Conservation (phyloP, 306 rosid genomes). For the Echinosophora koreensis region DNA sequence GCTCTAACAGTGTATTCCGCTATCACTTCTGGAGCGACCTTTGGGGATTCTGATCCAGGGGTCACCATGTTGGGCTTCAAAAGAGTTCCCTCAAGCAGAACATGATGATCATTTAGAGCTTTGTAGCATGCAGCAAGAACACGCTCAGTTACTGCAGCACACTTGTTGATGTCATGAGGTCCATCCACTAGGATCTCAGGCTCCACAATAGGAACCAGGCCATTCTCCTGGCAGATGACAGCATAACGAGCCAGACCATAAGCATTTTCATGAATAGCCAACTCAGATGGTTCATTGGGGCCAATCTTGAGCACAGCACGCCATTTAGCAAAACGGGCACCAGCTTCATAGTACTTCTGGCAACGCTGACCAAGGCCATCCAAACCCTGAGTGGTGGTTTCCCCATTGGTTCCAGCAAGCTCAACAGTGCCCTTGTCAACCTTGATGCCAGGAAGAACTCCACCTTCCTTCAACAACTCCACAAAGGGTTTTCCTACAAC, state of each 20-base stretch:
- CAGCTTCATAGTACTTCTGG: slow-evolving; percentile 78
- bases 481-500: slow-evolving; percentile 75
- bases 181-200: slow-evolving; percentile 89
- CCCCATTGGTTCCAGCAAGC: slow-evolving; percentile 70
- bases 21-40: slow-evolving; percentile 68
- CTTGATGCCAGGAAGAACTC: slow-evolving; percentile 81
- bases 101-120: slow-evolving; percentile 81
- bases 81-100: slow-evolving; percentile 77
- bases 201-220: slow-evolving; percentile 83
- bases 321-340: slow-evolving; percentile 89
- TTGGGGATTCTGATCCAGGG: slow-evolving; percentile 73
- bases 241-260: slow-evolving; percentile 83
- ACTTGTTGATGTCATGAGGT: slow-evolving; percentile 66
- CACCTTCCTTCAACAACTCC: slow-evolving; percentile 70
- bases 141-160: slow-evolving; percentile 76
- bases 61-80: slow-evolving; percentile 94
- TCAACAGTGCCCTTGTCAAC: slow-evolving; percentile 84
- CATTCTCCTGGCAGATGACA: slow-evolving; percentile 79
- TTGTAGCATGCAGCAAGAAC: slow-evolving; percentile 93
- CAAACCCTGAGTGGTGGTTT: slow-evolving; percentile 85
- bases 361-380: slow-evolving; percentile 77
- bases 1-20: slow-evolving; percentile 73
- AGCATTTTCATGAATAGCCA: slow-evolving; percentile 78
- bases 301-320: slow-evolving; percentile 87
- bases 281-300: slow-evolving; percentile 73